phyloP scores from a whole-genome alignment of 2,329 filamentous ascomycete species.

The Apiospora marii region DNA sequence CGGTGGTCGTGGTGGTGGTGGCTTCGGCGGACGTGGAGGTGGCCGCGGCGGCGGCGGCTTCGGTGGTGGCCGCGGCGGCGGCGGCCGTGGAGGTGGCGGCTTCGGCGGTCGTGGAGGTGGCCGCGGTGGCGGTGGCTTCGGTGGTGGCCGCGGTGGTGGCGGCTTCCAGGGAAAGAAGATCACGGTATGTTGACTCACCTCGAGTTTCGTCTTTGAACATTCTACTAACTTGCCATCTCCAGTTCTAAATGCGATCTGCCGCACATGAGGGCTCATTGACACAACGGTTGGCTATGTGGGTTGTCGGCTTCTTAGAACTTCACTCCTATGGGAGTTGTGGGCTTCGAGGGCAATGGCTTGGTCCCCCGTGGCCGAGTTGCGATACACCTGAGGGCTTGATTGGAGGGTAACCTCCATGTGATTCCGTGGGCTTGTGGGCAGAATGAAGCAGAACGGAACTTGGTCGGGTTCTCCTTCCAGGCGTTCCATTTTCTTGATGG shows the following conservation, averaged over 20 bases:
- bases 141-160: conserved; percentile 44
- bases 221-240: not conserved
- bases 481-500: conserved; percentile 25
- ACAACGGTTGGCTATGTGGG: conserved; percentile 62
- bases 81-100: conserved; percentile 49
- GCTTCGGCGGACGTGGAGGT: conserved; percentile 58
- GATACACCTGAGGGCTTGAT: conserved; percentile 65
- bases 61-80: conserved; percentile 49
- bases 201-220: not conserved
- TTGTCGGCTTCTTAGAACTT: conserved; percentile 61
- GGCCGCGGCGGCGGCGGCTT: conserved; percentile 57
- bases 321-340: conserved; percentile 52
- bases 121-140: conserved; percentile 53
- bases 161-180: conserved; percentile 82
- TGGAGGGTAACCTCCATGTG: conserved; percentile 42
- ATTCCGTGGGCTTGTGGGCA: conserved; percentile 39
- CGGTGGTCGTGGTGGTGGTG: conserved; percentile 52
- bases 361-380: conserved; percentile 45
- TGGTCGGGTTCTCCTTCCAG: conserved; percentile 31
- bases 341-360: conserved; percentile 61
- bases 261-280: conserved; percentile 53
- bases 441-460: conserved; percentile 29
- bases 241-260: conserved; percentile 35
- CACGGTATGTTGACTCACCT: conserved; percentile 48
- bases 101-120: conserved; percentile 52